These are phyloP conservation scores for Paracamarosporium sp. DNA, from an alignment of 2,329 filamentous ascomycete species.

Conservation along the genomic window DNA sequence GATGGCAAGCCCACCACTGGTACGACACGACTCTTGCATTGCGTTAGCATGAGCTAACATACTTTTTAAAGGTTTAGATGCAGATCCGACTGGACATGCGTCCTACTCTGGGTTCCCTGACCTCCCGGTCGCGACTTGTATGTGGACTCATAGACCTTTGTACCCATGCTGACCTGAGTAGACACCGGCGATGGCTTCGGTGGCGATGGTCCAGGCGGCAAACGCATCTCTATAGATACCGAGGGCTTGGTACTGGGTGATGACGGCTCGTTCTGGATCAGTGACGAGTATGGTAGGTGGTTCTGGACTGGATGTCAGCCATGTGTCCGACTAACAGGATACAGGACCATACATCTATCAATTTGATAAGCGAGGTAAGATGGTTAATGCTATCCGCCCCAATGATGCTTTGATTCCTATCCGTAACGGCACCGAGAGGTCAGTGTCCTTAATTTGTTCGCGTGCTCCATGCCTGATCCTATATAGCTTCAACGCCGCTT, in stretches of 20 bases:
- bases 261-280: slow-evolving; percentile 70
- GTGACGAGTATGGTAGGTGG: slow-evolving; percentile 67
- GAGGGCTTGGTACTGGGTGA: slow-evolving; percentile 70
- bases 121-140: slow-evolving; percentile 67
- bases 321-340: not conserved
- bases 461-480: not conserved
- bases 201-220: slow-evolving; percentile 64
- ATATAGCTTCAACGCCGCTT: slow-evolving; percentile 67
- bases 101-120: slow-evolving; percentile 65
- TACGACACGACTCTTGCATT: slow-evolving; percentile 18
- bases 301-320: not conserved
- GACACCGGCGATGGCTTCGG: slow-evolving; percentile 72
- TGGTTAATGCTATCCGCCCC: slow-evolving; percentile 69
- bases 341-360: slow-evolving; percentile 72
- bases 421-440: slow-evolving; percentile 62
- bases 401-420: slow-evolving; percentile 69
- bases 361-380: slow-evolving; percentile 64
- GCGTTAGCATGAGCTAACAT: not conserved
- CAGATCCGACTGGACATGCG: slow-evolving; percentile 60
- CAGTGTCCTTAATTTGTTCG: not conserved
- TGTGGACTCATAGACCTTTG: not conserved
- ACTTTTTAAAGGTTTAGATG: slow-evolving; percentile 61
- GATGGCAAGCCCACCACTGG: slow-evolving; percentile 65
- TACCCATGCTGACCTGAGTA: slow-evolving; percentile 12
- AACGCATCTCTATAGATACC: slow-evolving; percentile 66